These are phyloP conservation scores for Tetrahymena thermophila DNA, from an alignment of 73 alveolate genomes.

Conservation along the genomic window DNA sequence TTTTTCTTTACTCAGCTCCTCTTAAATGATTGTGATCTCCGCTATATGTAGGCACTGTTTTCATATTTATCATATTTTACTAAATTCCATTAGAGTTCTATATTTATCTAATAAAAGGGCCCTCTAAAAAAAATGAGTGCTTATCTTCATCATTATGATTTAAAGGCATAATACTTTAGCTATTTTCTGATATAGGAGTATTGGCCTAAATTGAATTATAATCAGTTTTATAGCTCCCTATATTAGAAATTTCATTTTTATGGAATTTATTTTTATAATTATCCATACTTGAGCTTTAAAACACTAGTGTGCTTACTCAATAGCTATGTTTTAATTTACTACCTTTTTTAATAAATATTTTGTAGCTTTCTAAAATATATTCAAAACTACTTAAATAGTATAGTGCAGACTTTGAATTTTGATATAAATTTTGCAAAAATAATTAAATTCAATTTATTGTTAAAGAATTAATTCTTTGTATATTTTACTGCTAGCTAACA, in stretches of 20 bases:
- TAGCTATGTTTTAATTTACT: background rate
- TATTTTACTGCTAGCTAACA: background rate
- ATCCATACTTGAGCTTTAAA: background rate
- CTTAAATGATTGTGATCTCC: background rate
- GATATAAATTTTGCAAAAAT: no score
- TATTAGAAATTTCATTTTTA: background rate
- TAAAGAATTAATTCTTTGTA: background rate
- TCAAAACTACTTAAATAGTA: no score
- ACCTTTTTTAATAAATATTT: background rate
- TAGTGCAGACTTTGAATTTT: background rate
- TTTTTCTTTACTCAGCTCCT: background rate
- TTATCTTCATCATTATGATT: background rate
- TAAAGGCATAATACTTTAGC: background rate
- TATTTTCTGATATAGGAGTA: background rate
- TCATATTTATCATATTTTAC: background rate
- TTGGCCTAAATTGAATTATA: background rate
- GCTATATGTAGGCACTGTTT: background rate
- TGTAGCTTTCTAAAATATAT: no score
- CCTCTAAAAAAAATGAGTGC: background rate
- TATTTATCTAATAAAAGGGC: background rate
- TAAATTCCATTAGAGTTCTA: background rate
- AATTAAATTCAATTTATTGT: background rate
- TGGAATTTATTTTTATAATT: background rate
- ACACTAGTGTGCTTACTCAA: background rate
- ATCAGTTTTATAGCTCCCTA: background rate